Conservation (phyloP, 495 filamentous ascomycete species). For the Xylaria bambusicola region DNA sequence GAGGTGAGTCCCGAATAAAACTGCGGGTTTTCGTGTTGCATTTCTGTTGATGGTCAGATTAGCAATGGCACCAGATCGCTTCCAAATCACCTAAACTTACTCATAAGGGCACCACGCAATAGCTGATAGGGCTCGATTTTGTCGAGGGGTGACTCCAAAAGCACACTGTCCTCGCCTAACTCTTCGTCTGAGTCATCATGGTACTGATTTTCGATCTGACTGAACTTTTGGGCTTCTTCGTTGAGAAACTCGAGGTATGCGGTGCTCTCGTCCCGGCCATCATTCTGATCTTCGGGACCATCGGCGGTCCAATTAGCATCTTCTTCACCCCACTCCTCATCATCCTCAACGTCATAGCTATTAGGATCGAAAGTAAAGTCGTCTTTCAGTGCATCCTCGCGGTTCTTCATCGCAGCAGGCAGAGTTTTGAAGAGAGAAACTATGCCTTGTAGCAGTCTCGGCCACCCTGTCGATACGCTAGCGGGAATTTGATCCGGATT, state of each 20-base stretch:
- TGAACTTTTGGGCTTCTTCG: conserved; percentile 88
- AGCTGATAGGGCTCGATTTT: conserved; percentile 90
- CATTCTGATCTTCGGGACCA: conserved; percentile 56
- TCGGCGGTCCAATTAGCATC: conserved; percentile 57
- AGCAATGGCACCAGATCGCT: conserved; percentile 15
- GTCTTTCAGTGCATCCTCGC: conserved; percentile 90
- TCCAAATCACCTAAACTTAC: conserved; percentile 56
- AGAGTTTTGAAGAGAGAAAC: conserved; percentile 89
- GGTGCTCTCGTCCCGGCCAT: conserved; percentile 83
- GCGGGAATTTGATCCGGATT: conserved; percentile 74
- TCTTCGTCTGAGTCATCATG: conserved; percentile 78
- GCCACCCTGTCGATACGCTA: conserved; percentile 95
- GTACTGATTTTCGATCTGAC: conserved; percentile 42
- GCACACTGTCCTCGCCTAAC: conserved; percentile 84
- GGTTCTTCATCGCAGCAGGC: conserved; percentile 82
- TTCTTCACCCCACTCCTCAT: conserved; percentile 73
- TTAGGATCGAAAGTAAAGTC: conserved; percentile 72
- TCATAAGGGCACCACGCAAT: conserved; percentile 77
- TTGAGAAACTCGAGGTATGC: conserved; percentile 96
- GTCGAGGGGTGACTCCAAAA: conserved; percentile 92
- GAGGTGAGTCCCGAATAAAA: conserved; percentile 81
- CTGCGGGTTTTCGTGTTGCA: conserved; percentile 88
- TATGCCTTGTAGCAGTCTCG: conserved; percentile 85
- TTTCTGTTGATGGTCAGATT: conserved; percentile 53
- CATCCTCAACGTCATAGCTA: conserved; percentile 74